These are phyloP conservation scores for Elsinoe necatrix DNA, from an alignment of 2,329 filamentous ascomycete genomes.

Conservation along the genomic window DNA sequence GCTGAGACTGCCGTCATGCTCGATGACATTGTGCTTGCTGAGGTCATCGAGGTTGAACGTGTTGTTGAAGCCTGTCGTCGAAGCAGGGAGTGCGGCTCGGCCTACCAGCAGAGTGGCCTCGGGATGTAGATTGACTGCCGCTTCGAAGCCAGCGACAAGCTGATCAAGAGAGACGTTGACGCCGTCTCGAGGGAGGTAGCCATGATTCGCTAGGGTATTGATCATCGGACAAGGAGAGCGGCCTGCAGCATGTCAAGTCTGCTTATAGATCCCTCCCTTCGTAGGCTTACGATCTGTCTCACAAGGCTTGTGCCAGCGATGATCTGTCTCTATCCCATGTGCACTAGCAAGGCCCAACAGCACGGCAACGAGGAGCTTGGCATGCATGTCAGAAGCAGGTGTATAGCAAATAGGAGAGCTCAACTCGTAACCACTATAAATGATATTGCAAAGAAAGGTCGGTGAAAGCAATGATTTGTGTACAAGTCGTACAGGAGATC, in stretches of 20 bases:
- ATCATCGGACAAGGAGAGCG: conserved; percentile 24
- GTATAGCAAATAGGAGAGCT: not conserved
- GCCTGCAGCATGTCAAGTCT: conserved; percentile 15
- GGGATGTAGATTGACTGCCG: conserved; percentile 3
- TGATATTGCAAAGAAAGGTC: not conserved
- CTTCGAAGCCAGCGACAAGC: not conserved
- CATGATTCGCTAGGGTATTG: conserved; percentile 24
- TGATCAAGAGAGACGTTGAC: conserved; percentile 14
- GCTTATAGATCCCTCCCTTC: not conserved
- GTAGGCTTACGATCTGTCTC: not conserved
- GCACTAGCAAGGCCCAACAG: not conserved
- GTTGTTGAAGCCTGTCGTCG: not conserved
- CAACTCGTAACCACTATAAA: not conserved
- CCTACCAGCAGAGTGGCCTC: not conserved
- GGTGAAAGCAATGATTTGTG: not conserved
- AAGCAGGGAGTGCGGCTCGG: not conserved
- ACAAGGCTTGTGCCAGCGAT: not conserved
- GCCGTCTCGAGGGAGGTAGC: conserved; percentile 21
- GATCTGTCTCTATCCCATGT: not conserved
- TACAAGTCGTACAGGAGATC: not conserved
- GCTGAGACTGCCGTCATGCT: conserved; percentile 20
- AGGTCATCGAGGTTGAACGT: conserved; percentile 11
- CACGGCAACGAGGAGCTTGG: not conserved
- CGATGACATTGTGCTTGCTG: conserved; percentile 11
- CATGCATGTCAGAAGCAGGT: not conserved